phyloP scores from a whole-genome alignment of 306 rosid genomes.

The Parietaria judaica region DNA sequence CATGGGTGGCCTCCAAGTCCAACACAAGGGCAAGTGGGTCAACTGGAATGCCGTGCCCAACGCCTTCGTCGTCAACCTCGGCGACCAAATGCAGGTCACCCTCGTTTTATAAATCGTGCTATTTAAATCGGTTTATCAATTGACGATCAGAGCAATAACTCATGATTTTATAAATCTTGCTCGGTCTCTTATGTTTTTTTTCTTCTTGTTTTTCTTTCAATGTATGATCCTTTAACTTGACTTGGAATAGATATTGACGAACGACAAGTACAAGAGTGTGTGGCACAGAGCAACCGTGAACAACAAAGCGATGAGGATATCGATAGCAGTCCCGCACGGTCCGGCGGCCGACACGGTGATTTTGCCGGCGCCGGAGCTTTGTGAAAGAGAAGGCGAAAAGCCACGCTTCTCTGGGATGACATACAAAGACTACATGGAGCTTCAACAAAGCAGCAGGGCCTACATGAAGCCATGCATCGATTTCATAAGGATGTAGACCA shows the following conservation, averaged over 20 bases:
- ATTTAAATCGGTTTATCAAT: too few relatives aligned
- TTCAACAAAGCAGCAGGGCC: conserved; percentile 11
- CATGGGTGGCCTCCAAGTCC: conserved; percentile 50
- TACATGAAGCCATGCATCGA: neutral
- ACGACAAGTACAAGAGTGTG: conserved; percentile 13
- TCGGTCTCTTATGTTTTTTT: too few relatives aligned
- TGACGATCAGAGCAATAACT: too few relatives aligned
- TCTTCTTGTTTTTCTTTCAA: neutral
- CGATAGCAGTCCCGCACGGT: neutral
- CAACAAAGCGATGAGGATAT: conserved; percentile 11
- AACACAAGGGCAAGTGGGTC: conserved; percentile 49
- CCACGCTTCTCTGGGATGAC: conserved; percentile 4
- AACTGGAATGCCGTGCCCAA: conserved; percentile 37
- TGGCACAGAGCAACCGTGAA: conserved; percentile 1
- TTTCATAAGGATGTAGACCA: too few relatives aligned
- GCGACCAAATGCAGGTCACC: conserved; percentile 57
- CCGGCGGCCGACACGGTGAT: conserved; percentile 12
- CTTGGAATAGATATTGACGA: conserved; percentile 6
- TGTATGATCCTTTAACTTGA: neutral
- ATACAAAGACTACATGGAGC: conserved; percentile 6
- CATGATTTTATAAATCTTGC: too few relatives aligned
- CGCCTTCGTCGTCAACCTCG: conserved; percentile 33
- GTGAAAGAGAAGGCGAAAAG: neutral
- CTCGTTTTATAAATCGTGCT: too few relatives aligned
- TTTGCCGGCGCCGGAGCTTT: conserved; percentile 5